Evolutionary conservation across 2,329 filamentous ascomycete species (phyloP).

Genomic region (Botrytis fragariae): DNA sequence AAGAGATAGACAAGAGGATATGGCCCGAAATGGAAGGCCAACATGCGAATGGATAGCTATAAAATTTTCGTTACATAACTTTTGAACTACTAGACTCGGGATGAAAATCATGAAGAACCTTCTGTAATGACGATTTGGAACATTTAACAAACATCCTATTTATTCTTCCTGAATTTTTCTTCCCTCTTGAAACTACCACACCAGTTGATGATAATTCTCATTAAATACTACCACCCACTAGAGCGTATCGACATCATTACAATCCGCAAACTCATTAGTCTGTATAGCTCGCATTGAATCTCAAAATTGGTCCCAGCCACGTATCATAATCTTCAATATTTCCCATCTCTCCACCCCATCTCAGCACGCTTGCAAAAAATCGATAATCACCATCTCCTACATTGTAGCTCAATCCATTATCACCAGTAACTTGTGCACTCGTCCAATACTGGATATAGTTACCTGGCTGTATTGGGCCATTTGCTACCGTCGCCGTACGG

Average conservation of each 20-base stretch:
- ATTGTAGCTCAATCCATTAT: not conserved
- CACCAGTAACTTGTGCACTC: not conserved
- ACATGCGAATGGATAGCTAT: not conserved
- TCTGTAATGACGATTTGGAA: not conserved
- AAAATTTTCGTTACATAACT: not conserved
- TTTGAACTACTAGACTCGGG: not conserved
- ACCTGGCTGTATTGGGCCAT: not conserved
- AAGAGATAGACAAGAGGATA: not conserved
- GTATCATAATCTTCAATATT: slow-evolving; percentile 17
- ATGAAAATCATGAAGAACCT: not conserved
- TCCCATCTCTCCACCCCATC: slow-evolving; percentile 10
- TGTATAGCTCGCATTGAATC: slow-evolving; percentile 15
- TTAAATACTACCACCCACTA: not conserved
- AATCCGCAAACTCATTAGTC: not conserved
- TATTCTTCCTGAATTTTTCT: too few relatives aligned
- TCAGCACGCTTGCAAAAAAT: slow-evolving; percentile 18
- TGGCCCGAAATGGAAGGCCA: not conserved
- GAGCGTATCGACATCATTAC: not conserved
- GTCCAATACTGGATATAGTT: slow-evolving; percentile 20
- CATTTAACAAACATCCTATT: not conserved
- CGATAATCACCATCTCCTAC: slow-evolving; percentile 20
- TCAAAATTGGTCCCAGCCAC: slow-evolving; percentile 19
- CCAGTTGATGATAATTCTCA: not conserved
- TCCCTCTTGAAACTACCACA: not conserved
- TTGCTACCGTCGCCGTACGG: not conserved